These are phyloP conservation scores for Rhizoctonia solani DNA, from an alignment of 1,284 basidiomycete genomes.

Conservation along the genomic window DNA sequence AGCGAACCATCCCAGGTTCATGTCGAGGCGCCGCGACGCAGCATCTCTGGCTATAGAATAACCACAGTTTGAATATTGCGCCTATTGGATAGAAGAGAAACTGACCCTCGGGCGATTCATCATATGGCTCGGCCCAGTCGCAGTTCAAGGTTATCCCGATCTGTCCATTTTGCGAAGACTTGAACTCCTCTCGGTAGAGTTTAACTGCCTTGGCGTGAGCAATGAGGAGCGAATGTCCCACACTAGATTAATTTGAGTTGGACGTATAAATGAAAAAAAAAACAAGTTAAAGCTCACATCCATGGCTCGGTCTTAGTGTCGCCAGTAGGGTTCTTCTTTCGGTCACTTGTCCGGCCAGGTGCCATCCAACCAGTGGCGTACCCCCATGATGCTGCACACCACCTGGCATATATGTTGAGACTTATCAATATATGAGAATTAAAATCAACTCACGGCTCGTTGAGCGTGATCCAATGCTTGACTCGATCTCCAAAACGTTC, in stretches of 20 bases:
- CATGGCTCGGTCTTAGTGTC: slow-evolving; percentile 70
- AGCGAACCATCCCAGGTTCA: slow-evolving; percentile 43
- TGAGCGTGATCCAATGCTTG: slow-evolving; percentile 73
- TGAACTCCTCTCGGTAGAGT: slow-evolving; percentile 64
- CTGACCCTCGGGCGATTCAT: slow-evolving; percentile 64
- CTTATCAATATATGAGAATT: background rate
- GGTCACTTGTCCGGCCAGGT: slow-evolving; percentile 66
- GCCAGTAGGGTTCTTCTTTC: slow-evolving; percentile 57
- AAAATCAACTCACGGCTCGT: slow-evolving; percentile 55
- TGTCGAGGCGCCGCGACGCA: slow-evolving; percentile 57
- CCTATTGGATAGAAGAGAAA: slow-evolving; percentile 59
- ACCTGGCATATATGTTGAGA: slow-evolving; percentile 41
- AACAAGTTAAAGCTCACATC: slow-evolving; percentile 55
- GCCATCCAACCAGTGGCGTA: slow-evolving; percentile 67
- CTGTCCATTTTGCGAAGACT: slow-evolving; percentile 56
- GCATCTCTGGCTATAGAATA: background rate
- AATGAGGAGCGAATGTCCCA: slow-evolving; percentile 67
- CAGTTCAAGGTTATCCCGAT: slow-evolving; percentile 78
- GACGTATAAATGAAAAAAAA: background rate
- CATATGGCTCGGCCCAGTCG: slow-evolving; percentile 69
- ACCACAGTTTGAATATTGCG: background rate
- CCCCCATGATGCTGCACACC: slow-evolving; percentile 67
- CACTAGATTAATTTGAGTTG: slow-evolving; percentile 53
- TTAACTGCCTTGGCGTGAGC: slow-evolving; percentile 68
- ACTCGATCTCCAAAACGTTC: slow-evolving; percentile 72